These are phyloP conservation scores for Globisporangium carolinianum DNA, from an alignment of 352 stramenopile genomes.

Conservation along the genomic window DNA sequence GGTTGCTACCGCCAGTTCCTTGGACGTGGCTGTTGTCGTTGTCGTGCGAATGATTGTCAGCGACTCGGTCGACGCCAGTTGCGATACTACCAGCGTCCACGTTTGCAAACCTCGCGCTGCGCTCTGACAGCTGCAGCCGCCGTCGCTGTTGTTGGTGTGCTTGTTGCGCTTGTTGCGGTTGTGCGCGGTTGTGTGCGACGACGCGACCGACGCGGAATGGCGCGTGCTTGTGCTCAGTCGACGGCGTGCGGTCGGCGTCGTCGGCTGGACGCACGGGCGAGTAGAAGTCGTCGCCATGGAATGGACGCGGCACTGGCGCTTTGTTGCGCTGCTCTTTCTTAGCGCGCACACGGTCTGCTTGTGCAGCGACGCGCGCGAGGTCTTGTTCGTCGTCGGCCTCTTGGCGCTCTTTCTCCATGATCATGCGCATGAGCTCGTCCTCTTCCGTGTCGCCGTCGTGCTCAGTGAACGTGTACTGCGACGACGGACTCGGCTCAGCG, in stretches of 20 bases:
- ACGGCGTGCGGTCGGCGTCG: background rate
- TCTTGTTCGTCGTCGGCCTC: background rate
- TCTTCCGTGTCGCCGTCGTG: constrained; percentile 19
- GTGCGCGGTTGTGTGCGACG: background rate
- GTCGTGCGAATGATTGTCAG: background rate
- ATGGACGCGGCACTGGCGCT: background rate
- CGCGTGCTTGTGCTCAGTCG: background rate
- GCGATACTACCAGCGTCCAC: too few relatives aligned
- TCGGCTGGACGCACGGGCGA: constrained; percentile 20
- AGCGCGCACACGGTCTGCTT: background rate
- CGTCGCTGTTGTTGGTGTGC: background rate
- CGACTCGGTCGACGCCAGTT: too few relatives aligned
- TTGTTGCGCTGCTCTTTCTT: background rate
- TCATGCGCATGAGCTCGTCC: constrained; percentile 33
- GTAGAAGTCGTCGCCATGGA: constrained; percentile 18
- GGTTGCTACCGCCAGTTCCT: constrained; percentile 3
- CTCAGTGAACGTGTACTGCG: background rate
- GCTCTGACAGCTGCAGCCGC: background rate
- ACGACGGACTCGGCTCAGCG: constrained; percentile 8
- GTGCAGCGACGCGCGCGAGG: constrained; percentile 7
- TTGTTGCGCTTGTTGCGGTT: background rate
- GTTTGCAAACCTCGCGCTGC: background rate
- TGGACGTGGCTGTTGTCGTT: background rate
- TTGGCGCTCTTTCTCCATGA: constrained; percentile 27
- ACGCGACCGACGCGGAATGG: constrained; percentile 6